Percentiles rank a stretch among this genome's conserved stretches.
Evolutionary conservation across 768 basidiomycete genomes (phyloP).

Genomic region (Pleurotus cornucopiae): DNA sequence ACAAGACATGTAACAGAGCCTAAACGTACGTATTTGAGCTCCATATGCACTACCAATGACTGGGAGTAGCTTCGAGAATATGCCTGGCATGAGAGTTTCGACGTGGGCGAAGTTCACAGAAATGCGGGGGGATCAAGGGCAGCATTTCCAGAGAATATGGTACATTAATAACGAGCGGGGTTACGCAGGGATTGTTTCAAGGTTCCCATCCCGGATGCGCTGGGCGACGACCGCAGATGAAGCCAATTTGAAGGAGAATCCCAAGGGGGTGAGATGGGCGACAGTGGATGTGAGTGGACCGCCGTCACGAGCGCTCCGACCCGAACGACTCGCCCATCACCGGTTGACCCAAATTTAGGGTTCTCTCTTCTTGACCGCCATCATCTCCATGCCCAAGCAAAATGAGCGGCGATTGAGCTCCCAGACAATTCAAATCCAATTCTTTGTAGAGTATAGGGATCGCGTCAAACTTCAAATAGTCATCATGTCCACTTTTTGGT

Average conservation of each 20-base stretch:
- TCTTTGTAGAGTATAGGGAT: no score
- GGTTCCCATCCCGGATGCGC: not conserved
- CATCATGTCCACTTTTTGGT: no score
- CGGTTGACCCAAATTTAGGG: slow-evolving; percentile 4
- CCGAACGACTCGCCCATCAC: not conserved
- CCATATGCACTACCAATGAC: slow-evolving; percentile 44
- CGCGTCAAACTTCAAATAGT: no score
- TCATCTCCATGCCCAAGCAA: no score
- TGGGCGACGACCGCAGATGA: not conserved
- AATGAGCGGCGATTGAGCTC: no score
- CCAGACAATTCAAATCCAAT: no score
- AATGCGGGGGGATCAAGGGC: not conserved
- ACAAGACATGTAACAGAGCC: not conserved
- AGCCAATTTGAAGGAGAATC: not conserved
- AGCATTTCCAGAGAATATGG: no score
- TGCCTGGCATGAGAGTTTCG: not conserved
- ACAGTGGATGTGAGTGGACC: not conserved
- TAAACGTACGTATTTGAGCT: slow-evolving; percentile 41
- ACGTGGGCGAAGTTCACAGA: not conserved
- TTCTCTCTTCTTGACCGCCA: not conserved
- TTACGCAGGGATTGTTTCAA: not conserved
- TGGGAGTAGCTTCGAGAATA: slow-evolving; percentile 53
- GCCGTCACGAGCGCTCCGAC: not conserved
- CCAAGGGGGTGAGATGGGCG: not conserved
- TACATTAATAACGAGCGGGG: not conserved